Evolutionary conservation across 768 basidiomycete species (phyloP).

Genomic region (Mycena crocata): DNA sequence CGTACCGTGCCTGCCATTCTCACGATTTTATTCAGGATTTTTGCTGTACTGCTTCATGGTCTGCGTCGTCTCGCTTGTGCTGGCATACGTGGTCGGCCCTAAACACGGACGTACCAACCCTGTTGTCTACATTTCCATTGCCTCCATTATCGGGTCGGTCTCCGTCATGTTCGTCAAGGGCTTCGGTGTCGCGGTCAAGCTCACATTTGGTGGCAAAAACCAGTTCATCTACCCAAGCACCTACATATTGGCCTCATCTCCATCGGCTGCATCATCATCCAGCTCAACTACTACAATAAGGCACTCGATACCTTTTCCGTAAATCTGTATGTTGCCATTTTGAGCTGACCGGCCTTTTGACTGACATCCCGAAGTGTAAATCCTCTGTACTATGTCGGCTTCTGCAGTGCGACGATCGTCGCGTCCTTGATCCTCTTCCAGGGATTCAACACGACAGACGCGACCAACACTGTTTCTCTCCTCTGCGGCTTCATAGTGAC

Average conservation of each 20-base stretch:
- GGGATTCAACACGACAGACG: slow-evolving; percentile 92
- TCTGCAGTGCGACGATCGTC: slow-evolving; percentile 92
- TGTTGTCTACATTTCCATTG: slow-evolving; percentile 94
- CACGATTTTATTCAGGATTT: slow-evolving; percentile 73
- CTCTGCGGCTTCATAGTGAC: slow-evolving; percentile 92
- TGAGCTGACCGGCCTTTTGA: not conserved
- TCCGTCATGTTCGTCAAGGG: slow-evolving; percentile 99
- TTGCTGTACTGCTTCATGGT: slow-evolving; percentile 91
- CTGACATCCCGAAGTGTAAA: slow-evolving; percentile 74
- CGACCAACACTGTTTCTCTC: slow-evolving; percentile 86
- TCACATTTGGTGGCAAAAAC: slow-evolving; percentile 93
- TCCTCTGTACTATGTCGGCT: slow-evolving; percentile 97
- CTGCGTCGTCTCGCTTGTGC: slow-evolving; percentile 80
- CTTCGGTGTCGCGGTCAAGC: slow-evolving; percentile 95
- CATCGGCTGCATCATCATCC: slow-evolving; percentile 85
- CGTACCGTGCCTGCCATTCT: not conserved
- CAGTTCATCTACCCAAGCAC: slow-evolving; percentile 96
- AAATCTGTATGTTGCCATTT: slow-evolving; percentile 80
- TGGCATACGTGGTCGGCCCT: slow-evolving; percentile 90
- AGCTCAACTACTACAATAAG: slow-evolving; percentile 99
- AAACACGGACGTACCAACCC: slow-evolving; percentile 90
- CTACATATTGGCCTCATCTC: slow-evolving; percentile 94
- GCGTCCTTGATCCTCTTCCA: slow-evolving; percentile 97
- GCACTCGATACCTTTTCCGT: slow-evolving; percentile 97
- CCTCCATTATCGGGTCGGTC: slow-evolving; percentile 94